phyloP scores from a whole-genome alignment of 352 stramenopile genomes.

The Globisporangium radiosum region DNA sequence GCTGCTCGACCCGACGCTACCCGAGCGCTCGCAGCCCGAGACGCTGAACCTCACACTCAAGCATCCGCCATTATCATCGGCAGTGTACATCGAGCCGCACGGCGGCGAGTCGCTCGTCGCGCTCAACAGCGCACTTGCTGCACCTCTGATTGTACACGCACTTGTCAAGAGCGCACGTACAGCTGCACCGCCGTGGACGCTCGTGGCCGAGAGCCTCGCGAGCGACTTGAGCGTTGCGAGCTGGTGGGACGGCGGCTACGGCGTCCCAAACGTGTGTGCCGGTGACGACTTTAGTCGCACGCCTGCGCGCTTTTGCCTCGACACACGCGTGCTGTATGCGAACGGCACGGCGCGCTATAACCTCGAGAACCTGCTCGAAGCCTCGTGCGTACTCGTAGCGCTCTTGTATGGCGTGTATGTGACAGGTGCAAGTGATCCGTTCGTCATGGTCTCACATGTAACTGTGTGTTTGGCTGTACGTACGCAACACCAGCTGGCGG shows the following conservation, averaged over 20 bases:
- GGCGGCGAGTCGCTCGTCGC: constrained; percentile 1
- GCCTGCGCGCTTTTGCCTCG: constrained; percentile 51
- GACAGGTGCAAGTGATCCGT: too few relatives aligned
- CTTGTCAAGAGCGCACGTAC: constrained; percentile 52
- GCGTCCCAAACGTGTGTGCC: constrained; percentile 68
- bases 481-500: constrained; percentile 8
- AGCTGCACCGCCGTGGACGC: constrained; percentile 53
- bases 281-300: constrained; percentile 46
- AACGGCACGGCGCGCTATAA: constrained; percentile 63
- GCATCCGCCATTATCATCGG: constrained; percentile 4
- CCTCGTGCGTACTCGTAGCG: constrained; percentile 20
- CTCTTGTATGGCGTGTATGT: too few relatives aligned
- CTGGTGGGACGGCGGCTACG: constrained; percentile 72
- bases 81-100: constrained; percentile 11
- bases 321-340: constrained; percentile 19
- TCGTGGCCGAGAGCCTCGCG: constrained; percentile 44
- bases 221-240: constrained; percentile 71
- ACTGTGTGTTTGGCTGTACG: not conserved
- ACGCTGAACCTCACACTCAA: constrained; percentile 26
- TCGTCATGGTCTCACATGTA: not conserved
- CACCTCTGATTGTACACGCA: constrained; percentile 20
- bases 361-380: constrained; percentile 72
- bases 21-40: constrained; percentile 13
- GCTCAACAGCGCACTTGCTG: constrained; percentile 3
- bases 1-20: constrained; percentile 34